A percentile compares a stretch with the other conserved stretches of the same genome.
phyloP scores from a whole-genome alignment of 495 filamentous ascomycete species.

The Terfezia boudieri region DNA sequence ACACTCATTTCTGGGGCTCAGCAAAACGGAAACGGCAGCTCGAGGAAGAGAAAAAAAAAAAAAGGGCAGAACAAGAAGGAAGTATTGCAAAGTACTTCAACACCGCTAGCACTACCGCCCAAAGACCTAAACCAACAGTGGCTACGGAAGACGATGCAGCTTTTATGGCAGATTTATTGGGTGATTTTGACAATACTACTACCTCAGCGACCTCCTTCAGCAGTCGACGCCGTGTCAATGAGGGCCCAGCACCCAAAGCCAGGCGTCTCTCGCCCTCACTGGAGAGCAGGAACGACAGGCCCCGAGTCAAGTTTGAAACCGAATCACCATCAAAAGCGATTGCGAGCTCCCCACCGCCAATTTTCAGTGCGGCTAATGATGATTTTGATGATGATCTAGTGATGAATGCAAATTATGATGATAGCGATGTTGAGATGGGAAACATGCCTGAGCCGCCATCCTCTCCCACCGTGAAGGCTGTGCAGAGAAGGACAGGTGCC shows the following conservation, averaged over 20 bases:
- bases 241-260: conserved; percentile 41
- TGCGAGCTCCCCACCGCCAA: conserved; percentile 25
- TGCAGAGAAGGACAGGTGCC: conserved; percentile 42
- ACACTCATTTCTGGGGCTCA: conserved; percentile 12
- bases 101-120: conserved; percentile 37
- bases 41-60: conserved; percentile 47
- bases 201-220: conserved; percentile 28
- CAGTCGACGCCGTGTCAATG: conserved; percentile 46
- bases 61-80: conserved; percentile 66
- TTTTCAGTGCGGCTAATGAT: conserved; percentile 20
- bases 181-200: conserved; percentile 69
- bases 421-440: conserved; percentile 51
- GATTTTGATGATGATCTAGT: conserved; percentile 28
- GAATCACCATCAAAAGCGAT: conserved; percentile 22
- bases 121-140: conserved; percentile 46
- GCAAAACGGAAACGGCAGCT: conserved; percentile 64
- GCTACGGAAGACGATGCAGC: conserved; percentile 64
- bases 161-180: conserved; percentile 66
- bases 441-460: conserved; percentile 53
- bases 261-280: conserved; percentile 58
- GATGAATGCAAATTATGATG: conserved; percentile 16
- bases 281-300: conserved; percentile 2
- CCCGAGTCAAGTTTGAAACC: not conserved
- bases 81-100: conserved; percentile 87
- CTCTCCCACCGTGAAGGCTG: conserved; percentile 62